Evolutionary conservation across 192 early-diverging fungal genomes (phyloP), one percentile per base, ranked within the genome.

Genomic region (Backusella circina): DNA sequence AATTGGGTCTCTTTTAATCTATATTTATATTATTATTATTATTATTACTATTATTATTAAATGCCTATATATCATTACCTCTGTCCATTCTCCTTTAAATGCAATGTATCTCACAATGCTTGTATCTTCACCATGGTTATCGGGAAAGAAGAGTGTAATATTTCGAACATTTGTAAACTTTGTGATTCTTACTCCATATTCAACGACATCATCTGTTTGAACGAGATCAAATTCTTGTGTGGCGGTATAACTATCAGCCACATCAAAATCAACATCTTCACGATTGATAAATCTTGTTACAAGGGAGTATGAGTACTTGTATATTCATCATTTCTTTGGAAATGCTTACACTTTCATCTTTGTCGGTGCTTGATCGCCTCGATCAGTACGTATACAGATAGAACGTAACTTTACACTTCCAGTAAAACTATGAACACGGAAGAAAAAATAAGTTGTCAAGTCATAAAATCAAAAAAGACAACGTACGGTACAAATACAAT

Each of bases 201-300:
- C 91, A 12, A 89, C 85, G 0, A 90, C 84, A 39, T 89, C 84
- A 41, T 86, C 50, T 4, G 71, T 37, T 57, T 86, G 84, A 5
- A 93, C 87, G 54, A 98, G 85, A 32, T 91, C 90, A 92, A 93
- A 96, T 80, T 92, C 88, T 84, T 98, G 96, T 9, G 91, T 90
- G 5, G 92, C 80, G n/a, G 65, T 70, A 15, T 88, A 88, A 21
- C 83, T 81, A 5, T 94, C 92, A 5, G 91, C 92, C 15, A 83
- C 89, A 66, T 94, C 92, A 83, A 99, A 99, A 82, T 99, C 96
- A 70, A 99, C 72, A 77, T 94, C 91, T 18, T 95, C 95, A 15
- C 88, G 82, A 86, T 99, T 99, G 69, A 95, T 90, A 79, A 92
- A 96, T 21, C 93, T 94, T 77, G 44, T n/a, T n/a, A n/a, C n/a